Evolutionary conservation across 2,329 filamentous ascomycete genomes (phyloP).

Genomic region (Neonectria coccinea): DNA sequence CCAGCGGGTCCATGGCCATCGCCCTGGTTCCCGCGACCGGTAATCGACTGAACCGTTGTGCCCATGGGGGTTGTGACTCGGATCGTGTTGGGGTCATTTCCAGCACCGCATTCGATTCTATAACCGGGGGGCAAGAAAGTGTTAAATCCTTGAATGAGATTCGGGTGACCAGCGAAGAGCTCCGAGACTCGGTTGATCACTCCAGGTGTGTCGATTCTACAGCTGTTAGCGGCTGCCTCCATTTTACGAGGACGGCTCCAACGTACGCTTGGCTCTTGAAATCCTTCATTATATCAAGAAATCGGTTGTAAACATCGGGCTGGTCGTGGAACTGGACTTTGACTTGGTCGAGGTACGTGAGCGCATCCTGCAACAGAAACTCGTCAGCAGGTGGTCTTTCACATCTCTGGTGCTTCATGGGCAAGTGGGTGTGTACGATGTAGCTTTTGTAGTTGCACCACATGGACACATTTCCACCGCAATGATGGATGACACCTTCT

Average conservation of each 20-base stretch:
- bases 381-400: constrained; percentile 25
- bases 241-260: background rate
- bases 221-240: constrained; percentile 43
- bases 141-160: constrained; percentile 96
- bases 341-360: constrained; percentile 97
- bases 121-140: constrained; percentile 97
- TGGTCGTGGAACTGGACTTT: constrained; percentile 98
- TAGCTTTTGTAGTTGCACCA: constrained; percentile 41
- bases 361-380: constrained; percentile 66
- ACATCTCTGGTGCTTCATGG: background rate
- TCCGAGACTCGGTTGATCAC: constrained; percentile 97
- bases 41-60: constrained; percentile 93
- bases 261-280: constrained; percentile 96
- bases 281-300: constrained; percentile 99
- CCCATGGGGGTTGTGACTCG: constrained; percentile 97
- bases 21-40: constrained; percentile 60
- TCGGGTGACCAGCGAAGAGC: constrained; percentile 94
- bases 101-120: constrained; percentile 93
- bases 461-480: constrained; percentile 33
- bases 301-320: constrained; percentile 96
- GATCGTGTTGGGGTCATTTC: constrained; percentile 95
- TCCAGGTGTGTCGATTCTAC: constrained; percentile 91
- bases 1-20: constrained; percentile 56
- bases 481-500: constrained; percentile 38
- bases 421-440: constrained; percentile 38